Conservation (phyloP, 2,329 filamentous ascomycete genomes). For the Penicillium corylophilum region DNA sequence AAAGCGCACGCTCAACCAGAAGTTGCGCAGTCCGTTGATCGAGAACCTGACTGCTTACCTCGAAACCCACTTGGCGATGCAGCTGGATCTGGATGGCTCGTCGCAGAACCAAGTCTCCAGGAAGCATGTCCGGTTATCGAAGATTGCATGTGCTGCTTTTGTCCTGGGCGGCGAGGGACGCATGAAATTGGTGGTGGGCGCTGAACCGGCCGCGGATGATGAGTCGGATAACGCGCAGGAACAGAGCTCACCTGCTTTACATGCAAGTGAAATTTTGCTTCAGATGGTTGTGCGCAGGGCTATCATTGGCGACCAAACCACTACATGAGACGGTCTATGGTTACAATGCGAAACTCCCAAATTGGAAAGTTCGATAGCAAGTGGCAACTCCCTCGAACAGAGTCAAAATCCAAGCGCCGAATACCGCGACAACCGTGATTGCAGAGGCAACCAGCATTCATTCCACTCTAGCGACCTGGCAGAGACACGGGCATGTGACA, state of each 20-base stretch:
- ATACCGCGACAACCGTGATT: neutral
- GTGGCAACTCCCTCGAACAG: neutral
- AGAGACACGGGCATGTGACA: too few relatives aligned
- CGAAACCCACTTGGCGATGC: slow-evolving; percentile 41
- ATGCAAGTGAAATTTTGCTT: slow-evolving; percentile 35
- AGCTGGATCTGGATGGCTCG: slow-evolving; percentile 31
- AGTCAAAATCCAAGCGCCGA: neutral
- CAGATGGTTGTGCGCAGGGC: slow-evolving; percentile 32
- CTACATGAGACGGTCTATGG: slow-evolving; percentile 12
- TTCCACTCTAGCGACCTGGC: neutral
- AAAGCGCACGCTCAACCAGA: slow-evolving; percentile 11
- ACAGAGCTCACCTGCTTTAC: slow-evolving; percentile 25
- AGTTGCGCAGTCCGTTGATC: slow-evolving; percentile 11
- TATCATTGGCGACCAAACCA: slow-evolving; percentile 17
- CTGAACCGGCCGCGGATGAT: slow-evolving; percentile 19
- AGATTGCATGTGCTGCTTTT: slow-evolving; percentile 41
- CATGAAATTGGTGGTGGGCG: slow-evolving; percentile 37
- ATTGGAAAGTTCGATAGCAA: neutral
- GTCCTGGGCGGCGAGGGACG: slow-evolving; percentile 40
- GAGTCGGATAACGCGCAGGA: slow-evolving; percentile 3
- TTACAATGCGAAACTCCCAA: neutral
- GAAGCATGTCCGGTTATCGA: slow-evolving; percentile 36
- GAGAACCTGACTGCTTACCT: slow-evolving; percentile 36
- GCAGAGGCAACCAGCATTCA: neutral
- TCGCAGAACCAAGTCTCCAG: slow-evolving; percentile 8